Evolutionary conservation across 2,329 filamentous ascomycete genomes (phyloP), one percentile per base, ranked within the genome.

Genomic region (Scleromitrula shiraiana): DNA sequence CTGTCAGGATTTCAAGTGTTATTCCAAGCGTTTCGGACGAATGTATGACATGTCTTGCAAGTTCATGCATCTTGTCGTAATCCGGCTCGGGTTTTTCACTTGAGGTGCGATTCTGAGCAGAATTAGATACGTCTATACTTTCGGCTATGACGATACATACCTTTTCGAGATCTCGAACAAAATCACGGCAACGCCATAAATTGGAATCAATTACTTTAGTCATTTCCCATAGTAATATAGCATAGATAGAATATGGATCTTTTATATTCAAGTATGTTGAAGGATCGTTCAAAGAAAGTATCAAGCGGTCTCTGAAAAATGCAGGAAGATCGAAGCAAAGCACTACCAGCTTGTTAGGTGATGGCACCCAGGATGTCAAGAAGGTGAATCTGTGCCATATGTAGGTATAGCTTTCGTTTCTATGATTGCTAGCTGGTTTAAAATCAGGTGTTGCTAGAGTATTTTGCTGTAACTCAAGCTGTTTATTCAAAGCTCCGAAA

Each of bases 41-140:
- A 42, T 42, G 40, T 26, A 42, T 42, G 15, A 29, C 29, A 42
- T 42, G 40, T 19, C 40, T 42, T 33, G 40, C 40, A 24, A 42
- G 40, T 12, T 42, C 40, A 32, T 42, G 40, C 40, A 42, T 42
- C 20, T 19, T 19, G 22, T 8, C 17, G 30, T 42, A 42, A 33
- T 42, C 40, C 15, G 40, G 40, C 23, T 26, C 17, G 12, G 40
- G 40, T 15, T 42, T 29, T 42, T 35, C 40, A 23, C 20, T 42
- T 6, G 17, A 22, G 8, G 22, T 19, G 8, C 40, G 40, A 35
- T 42, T 42, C 29, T 35, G 15, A 17, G 26, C 17, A 40, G 19
- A 17, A 23, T 40, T 40, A 40, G 37, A 24, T 27, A 27, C 26
- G 22, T 40, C n/a, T 17, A 24, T 9, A 24, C 22, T 24, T 27